These are phyloP conservation scores for Spencermartinsiella ligniputridi DNA, from an alignment of 1,139 yeast genomes.

Conservation along the genomic window DNA sequence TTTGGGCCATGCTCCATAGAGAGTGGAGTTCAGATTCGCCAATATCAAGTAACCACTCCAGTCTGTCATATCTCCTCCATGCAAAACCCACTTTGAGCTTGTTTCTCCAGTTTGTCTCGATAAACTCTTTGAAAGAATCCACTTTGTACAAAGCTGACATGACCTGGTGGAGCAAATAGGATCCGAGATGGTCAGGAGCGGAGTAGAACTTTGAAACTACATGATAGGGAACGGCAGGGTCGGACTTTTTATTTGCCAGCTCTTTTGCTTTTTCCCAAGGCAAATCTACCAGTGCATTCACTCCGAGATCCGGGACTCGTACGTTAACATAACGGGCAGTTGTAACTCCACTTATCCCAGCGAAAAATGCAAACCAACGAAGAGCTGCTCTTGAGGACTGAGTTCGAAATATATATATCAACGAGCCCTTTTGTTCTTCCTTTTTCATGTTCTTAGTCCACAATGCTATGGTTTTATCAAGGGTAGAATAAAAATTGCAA, in stretches of 20 bases:
- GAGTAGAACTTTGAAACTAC: constrained; percentile 13
- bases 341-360: constrained; percentile 37
- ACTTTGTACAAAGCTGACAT: constrained; percentile 27
- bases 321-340: constrained; percentile 34
- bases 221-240: constrained; percentile 8
- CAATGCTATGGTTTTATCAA: constrained; percentile 67
- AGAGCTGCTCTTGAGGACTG: constrained; percentile 46
- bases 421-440: constrained; percentile 21
- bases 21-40: constrained; percentile 45
- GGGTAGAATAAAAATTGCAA: constrained; percentile 55
- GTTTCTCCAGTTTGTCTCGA: constrained; percentile 25
- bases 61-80: constrained; percentile 64
- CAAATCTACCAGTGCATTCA: constrained; percentile 43
- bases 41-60: constrained; percentile 68
- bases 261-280: constrained; percentile 26
- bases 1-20: constrained; percentile 40
- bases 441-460: constrained; percentile 29
- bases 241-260: constrained; percentile 4
- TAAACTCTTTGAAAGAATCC: constrained; percentile 14
- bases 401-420: constrained; percentile 52
- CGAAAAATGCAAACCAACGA: constrained; percentile 61
- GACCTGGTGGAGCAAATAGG: constrained; percentile 28
- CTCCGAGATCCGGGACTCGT: constrained; percentile 49
- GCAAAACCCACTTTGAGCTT: constrained; percentile 47
- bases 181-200: constrained; percentile 23